Conservation (phyloP, 148 eudicot genomes). For the Mesembryanthemum crystallinum region DNA sequence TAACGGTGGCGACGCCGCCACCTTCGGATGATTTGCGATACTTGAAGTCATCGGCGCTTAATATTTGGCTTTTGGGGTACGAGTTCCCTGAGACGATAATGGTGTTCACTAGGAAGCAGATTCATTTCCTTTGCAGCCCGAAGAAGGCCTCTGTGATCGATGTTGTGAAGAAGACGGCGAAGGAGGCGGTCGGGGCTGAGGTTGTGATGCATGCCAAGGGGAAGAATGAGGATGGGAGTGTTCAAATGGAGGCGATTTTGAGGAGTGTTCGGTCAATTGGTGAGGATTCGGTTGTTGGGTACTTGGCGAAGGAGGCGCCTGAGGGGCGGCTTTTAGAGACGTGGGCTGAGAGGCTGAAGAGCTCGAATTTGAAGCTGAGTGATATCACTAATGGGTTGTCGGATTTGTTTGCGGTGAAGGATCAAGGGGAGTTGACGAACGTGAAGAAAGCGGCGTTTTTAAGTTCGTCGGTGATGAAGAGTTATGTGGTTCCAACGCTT, state of each 20-base stretch:
- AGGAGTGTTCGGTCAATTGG: conserved; percentile 34
- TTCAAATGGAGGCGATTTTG: conserved; percentile 64
- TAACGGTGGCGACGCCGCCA: conserved; percentile 75
- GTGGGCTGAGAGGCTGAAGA: conserved; percentile 65
- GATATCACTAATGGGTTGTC: conserved; percentile 69
- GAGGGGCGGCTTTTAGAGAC: conserved; percentile 67
- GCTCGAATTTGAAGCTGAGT: conserved; percentile 38
- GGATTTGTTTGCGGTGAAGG: conserved; percentile 80
- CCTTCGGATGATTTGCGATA: conserved; percentile 80
- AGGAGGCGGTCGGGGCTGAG: conserved; percentile 58
- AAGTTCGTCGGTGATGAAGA: conserved; percentile 77
- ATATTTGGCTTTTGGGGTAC: conserved; percentile 83
- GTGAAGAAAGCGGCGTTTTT: conserved; percentile 83
- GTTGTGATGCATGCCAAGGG: conserved; percentile 72
- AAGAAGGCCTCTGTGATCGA: conserved; percentile 71
- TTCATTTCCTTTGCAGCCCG: conserved; percentile 81
- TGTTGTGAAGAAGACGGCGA: conserved; percentile 54
- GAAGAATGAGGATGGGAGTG: conserved; percentile 55
- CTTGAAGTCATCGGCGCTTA: conserved; percentile 76
- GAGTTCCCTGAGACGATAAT: conserved; percentile 91
- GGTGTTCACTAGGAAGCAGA: conserved; percentile 66
- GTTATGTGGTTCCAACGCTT: conserved; percentile 73
- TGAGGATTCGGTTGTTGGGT: conserved; percentile 50
- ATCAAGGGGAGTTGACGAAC: conserved; percentile 47
- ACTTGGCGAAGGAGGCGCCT: conserved; percentile 66